Evolutionary conservation across 176 grass and related monocot genomes (phyloP), one percentile per base, ranked within the genome.

Genomic region (Metroxylon sagu): DNA sequence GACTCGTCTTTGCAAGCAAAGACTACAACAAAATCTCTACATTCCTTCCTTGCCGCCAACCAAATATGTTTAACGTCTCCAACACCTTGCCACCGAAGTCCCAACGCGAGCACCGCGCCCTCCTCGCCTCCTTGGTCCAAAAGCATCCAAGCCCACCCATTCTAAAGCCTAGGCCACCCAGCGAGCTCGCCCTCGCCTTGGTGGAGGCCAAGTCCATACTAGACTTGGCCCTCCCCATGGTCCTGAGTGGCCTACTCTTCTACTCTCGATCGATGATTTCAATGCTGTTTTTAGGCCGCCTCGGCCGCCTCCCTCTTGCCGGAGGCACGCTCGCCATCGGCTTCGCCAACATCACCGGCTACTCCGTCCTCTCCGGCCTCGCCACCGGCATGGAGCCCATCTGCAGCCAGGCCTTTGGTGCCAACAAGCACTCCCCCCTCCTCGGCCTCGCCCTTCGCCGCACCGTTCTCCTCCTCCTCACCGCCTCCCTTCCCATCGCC

Each of bases 311-410:
- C 5, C 66, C 80, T 0, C 74, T 94, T 16, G 80, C 89, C 21
- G 89, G 89, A 2, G 89, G 89, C 51, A 80, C 89, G 18, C 84
- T 94, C 39, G 83, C 89, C 21, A 82, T 94, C 25, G 89, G 89
- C 58, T 94, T 88, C 69, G 84, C 89, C 19, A 94, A 94, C 63
- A 94, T 94, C 64, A 94, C 89, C n/a, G 89, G 89, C 3, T 94
- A 94, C 64, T 94, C 89, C 2, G 80, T 94, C 35, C 80, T 94
- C 50, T 87, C 84, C 2, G 89, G 89, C 15, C 74, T 94, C 51
- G 84, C 89, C 30, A 80, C 82, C 25, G 89, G 89, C 10, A 94
- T 94, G 84, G 89, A 88, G 60, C 84, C 89, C 3, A 76, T 94
- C 48, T 88, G 84, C 51, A 81, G 89, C 2, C 89, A 94, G 64